Evolutionary conservation across 2,329 filamentous ascomycete genomes (phyloP).

Genomic region (Ceratocystis papillata): DNA sequence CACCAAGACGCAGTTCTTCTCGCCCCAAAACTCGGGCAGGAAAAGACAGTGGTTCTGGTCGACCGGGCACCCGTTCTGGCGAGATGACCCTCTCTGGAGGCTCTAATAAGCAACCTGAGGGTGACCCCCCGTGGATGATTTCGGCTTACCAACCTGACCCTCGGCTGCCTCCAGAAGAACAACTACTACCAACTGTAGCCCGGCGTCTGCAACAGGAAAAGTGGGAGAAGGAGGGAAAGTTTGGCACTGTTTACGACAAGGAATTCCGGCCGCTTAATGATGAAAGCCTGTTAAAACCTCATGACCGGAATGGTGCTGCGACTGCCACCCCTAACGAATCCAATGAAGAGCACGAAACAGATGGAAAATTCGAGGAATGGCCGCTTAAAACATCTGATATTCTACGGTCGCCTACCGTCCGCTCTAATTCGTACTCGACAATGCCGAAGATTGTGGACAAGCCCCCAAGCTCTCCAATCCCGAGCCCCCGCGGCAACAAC

Average conservation of each 20-base stretch:
- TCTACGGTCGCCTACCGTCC: slow-evolving; percentile 35
- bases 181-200: slow-evolving; percentile 88
- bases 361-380: slow-evolving; percentile 41
- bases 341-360: slow-evolving; percentile 27
- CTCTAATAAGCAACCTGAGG: slow-evolving; percentile 62
- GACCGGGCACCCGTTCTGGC: slow-evolving; percentile 53
- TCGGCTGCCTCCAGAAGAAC: slow-evolving; percentile 83
- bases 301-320: slow-evolving; percentile 29
- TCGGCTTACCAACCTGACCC: slow-evolving; percentile 94
- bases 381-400: slow-evolving; percentile 41
- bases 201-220: slow-evolving; percentile 84
- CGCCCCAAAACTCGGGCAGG: slow-evolving; percentile 28
- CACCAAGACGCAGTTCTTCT: slow-evolving; percentile 34
- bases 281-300: slow-evolving; percentile 42
- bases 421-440: slow-evolving; percentile 45
- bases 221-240: slow-evolving; percentile 85
- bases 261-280: slow-evolving; percentile 76
- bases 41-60: slow-evolving; percentile 50
- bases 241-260: slow-evolving; percentile 73
- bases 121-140: slow-evolving; percentile 90
- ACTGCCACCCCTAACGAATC: not conserved
- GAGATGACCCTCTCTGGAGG: slow-evolving; percentile 34
- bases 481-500: slow-evolving; percentile 29
- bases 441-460: slow-evolving; percentile 49
- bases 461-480: slow-evolving; percentile 28